phyloP scores from a whole-genome alignment of 352 stramenopile species.

The Globisporangium cederbergense region DNA sequence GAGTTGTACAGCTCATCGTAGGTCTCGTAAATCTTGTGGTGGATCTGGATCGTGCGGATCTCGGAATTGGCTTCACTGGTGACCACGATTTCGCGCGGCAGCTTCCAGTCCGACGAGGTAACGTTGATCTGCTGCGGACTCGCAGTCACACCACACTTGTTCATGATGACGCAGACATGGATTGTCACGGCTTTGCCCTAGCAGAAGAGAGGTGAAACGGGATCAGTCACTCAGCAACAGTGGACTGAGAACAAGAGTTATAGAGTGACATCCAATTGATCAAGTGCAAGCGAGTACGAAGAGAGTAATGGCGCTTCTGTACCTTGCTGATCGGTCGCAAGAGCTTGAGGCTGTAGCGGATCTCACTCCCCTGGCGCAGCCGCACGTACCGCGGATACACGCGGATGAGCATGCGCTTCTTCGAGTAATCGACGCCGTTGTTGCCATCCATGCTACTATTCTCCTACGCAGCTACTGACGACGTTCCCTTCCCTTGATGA shows the following conservation, averaged over 20 bases:
- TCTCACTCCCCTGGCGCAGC: constrained; percentile 59
- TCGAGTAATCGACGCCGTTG: constrained; percentile 18
- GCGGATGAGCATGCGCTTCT: constrained; percentile 42
- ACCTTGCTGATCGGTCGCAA: constrained; percentile 45
- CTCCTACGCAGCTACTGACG: background rate
- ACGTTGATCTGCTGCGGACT: constrained; percentile 46
- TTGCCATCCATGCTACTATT: background rate
- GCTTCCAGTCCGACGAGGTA: constrained; percentile 48
- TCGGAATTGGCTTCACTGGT: constrained; percentile 43
- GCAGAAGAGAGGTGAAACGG: background rate
- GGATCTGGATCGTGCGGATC: constrained; percentile 63
- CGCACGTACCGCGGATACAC: constrained; percentile 61
- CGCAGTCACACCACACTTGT: constrained; percentile 53
- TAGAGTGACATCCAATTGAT: background rate
- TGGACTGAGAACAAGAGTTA: background rate
- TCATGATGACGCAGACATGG: constrained; percentile 58
- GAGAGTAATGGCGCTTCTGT: constrained; percentile 1
- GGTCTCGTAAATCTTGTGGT: constrained; percentile 63
- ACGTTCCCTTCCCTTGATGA: background rate
- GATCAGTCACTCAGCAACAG: background rate
- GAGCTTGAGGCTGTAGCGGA: constrained; percentile 59
- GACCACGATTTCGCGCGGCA: constrained; percentile 43
- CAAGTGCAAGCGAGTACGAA: background rate
- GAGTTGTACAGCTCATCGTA: constrained; percentile 49
- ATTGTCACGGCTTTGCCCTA: constrained; percentile 57